Conservation (phyloP, 257 asterid species). For the Gardenia jasminoides region DNA sequence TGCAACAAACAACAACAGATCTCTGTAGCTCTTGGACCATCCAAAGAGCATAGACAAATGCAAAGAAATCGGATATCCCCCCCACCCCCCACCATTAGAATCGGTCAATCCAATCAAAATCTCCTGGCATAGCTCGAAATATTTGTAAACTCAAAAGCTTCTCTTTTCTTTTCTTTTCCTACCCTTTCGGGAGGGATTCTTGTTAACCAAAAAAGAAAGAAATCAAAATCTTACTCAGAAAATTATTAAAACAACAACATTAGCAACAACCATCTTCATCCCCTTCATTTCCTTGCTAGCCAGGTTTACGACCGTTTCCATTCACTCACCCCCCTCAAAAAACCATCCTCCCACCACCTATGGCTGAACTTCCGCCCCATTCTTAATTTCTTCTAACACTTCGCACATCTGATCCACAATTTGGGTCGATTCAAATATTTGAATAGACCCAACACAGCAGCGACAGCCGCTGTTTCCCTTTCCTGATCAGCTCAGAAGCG, state of each 20-base stretch:
- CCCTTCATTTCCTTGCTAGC: no score
- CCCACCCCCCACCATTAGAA: neutral
- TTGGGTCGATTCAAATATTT: neutral
- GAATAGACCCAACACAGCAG: neutral
- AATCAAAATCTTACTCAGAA: no score
- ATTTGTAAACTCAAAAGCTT: no score
- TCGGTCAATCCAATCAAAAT: neutral
- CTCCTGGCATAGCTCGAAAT: neutral
- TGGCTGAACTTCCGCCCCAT: constrained; percentile 9
- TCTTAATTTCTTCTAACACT: neutral
- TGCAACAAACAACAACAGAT: neutral
- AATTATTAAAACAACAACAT: neutral
- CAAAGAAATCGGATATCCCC: neutral
- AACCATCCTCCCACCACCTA: neutral
- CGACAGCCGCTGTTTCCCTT: no score
- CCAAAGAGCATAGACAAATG: neutral
- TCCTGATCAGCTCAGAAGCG: no score
- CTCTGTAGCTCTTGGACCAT: neutral
- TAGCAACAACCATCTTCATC: neutral
- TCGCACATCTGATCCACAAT: neutral
- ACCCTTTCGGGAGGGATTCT: constrained; percentile 13
- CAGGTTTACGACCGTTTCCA: constrained; percentile 6
- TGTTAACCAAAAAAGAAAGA: neutral
- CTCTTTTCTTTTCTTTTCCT: constrained; percentile 1
- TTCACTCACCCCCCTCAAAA: no score